Base-by-base conservation (phyloP, 1,284 basidiomycete species). In the Chondrostereum purpureum region DNA sequence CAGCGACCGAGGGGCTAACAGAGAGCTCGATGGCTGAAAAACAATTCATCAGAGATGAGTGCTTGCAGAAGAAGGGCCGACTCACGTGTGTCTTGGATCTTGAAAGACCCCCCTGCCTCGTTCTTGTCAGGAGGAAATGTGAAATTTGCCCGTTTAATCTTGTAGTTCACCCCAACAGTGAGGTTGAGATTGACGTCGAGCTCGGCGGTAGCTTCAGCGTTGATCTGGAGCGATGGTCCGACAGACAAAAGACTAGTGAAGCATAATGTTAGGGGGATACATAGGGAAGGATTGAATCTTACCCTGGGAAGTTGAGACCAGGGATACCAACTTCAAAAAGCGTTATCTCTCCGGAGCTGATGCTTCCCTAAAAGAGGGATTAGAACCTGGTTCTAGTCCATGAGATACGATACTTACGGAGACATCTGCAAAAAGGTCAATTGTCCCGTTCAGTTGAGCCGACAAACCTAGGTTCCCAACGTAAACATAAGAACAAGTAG, bases 1-100 rank as follows among this genome's bases (percentile, higher is more conserved):
- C 64, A 5, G 56, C 58, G 27, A 68, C 61, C 19, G 58, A 62
- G 1, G 72, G 69, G 44, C 55, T 63, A 21, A 66, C 66, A 11
- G 67, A 66, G 27, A 77, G 61, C 48, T 63, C 60, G 19, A 77
- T 50, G 11, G 68, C 73, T 71, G n/a, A n/a, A n/a, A 49, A 40
- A 42, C 42, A 49, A 40, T 4, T 34, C 23, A 13, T 14, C 46
- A 43, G 17, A 45, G 43, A 45, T 2, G 39, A 4, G 22, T 5
- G 22, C 39, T 22, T 45, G 49, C n/a, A 43, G 19, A 10, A 33
- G 19, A 17, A 14, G 10, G n/a, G 33, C n/a, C 10, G 11, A 61
- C 70, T 24, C 53, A 74, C 72, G 64, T 16, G 67, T 66, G 51
- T 58, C 53, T 14, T 51, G 52, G 12, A 60, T 50, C 6, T 49